Conservation (phyloP, 805 yeast species). For the Candida yuanshanica region DNA sequence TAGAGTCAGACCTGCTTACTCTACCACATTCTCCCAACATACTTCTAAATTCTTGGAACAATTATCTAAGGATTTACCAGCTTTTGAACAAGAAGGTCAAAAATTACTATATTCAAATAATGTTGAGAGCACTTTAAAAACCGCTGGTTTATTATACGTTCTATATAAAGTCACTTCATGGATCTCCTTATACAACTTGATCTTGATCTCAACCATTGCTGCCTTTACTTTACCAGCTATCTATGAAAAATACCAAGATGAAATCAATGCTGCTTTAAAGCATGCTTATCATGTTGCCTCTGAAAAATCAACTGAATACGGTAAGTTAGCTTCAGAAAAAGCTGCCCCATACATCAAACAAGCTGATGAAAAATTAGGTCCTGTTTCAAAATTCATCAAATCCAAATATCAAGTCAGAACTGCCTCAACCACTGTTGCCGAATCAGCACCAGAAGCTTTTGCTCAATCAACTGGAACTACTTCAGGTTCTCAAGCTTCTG, state of each 20-base stretch:
- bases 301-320: constrained; percentile 41
- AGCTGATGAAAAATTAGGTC: constrained; percentile 57
- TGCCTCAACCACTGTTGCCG: constrained; percentile 59
- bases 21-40: constrained; percentile 30
- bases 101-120: constrained; percentile 61
- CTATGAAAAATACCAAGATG: constrained; percentile 68
- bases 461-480: constrained; percentile 2
- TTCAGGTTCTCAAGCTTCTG: constrained; percentile 45
- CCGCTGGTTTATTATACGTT: constrained; percentile 60
- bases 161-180: constrained; percentile 68
- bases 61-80: constrained; percentile 40
- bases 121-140: constrained; percentile 65
- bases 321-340: constrained; percentile 47
- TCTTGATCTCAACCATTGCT: constrained; percentile 48
- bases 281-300: constrained; percentile 40
- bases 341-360: constrained; percentile 54
- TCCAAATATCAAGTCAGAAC: constrained; percentile 54
- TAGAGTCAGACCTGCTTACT: constrained; percentile 62
- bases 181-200: constrained; percentile 66
- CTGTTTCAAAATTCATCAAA: constrained; percentile 55
- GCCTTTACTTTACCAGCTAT: constrained; percentile 73
- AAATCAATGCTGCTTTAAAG: constrained; percentile 63
- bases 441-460: constrained; percentile 9
- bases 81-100: constrained; percentile 48
- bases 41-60: constrained; percentile 38